Evolutionary conservation across 352 stramenopile genomes (phyloP), one percentile per base, ranked within the genome.

Genomic region (Phytophthora chlamydospora): DNA sequence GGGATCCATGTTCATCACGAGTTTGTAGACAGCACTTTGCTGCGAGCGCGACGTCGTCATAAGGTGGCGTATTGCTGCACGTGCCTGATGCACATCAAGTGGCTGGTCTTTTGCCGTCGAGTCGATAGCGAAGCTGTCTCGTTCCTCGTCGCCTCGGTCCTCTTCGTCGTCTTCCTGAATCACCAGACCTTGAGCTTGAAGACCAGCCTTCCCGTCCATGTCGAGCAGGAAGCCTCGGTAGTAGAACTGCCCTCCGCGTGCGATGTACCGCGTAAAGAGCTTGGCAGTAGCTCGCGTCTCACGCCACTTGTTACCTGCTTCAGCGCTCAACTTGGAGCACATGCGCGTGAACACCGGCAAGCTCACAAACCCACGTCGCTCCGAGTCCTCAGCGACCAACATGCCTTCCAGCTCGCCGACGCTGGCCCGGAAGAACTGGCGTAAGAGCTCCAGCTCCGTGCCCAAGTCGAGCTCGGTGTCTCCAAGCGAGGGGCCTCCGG

Each of bases 211-310:
- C 3, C 70, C 60, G 33, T 92, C 79, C 44, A 87, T 80, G 38
- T 92, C 79, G 17, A 92, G 65, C 11, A 92, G 59, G 43, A 92
- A 79, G 0, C 81, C 83, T 4, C 83, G 80, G 47, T 90, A 92
- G 68, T 88, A 85, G 21, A 90, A 80, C 40, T 86, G 65, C 13
- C 63, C 63, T 19, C 69, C 66, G 24, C 80, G 78, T 4, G 78
- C 67, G 11, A 87, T 58, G 58, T 90, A 90, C 44, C 79, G 36
- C 57, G 69, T 62, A 38, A 87, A 74, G 27, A 88, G 64, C 29
- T 67, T 66, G 0, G 58, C 43, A 12, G 63, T 78, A 2, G 66
- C 78, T 24, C 58, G 58, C 19, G 58, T 75, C 24, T 87, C 76
- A n/a, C 56, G 65, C 62, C 76, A 79, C 49, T 46, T 75, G 52